Percentiles rank a stretch among this genome's conserved stretches.
Conservation (phyloP, 2,329 filamentous ascomycete genomes). For the Colletotrichum neosansevieriae region DNA sequence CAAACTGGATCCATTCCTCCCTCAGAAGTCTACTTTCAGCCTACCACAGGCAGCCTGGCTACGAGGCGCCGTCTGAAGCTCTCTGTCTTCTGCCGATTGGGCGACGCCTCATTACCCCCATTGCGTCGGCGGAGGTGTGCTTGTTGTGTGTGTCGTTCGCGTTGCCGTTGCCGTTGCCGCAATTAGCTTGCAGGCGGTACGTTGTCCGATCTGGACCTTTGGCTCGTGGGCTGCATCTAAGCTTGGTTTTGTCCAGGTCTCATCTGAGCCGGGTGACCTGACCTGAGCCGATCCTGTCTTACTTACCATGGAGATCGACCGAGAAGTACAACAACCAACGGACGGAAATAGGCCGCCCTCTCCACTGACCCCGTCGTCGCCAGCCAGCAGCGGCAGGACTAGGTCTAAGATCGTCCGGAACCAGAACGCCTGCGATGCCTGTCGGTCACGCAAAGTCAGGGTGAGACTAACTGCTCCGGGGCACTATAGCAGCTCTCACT, state of each 20-base stretch:
- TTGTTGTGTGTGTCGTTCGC: too few species aligned
- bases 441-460: constrained; percentile 47
- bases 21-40: neutral
- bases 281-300: neutral
- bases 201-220: too few species aligned
- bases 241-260: neutral
- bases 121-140: neutral
- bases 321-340: constrained; percentile 1
- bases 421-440: constrained; percentile 48
- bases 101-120: neutral
- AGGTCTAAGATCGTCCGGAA: constrained; percentile 37
- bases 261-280: neutral
- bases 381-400: constrained; percentile 13
- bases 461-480: constrained; percentile 18
- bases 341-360: constrained; percentile 18
- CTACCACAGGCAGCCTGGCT: neutral
- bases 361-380: constrained; percentile 17
- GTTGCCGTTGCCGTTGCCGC: too few species aligned
- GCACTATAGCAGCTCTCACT: neutral
- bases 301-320: constrained; percentile 29
- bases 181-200: too few species aligned
- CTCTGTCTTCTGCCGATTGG: neutral
- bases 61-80: neutral
- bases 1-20: constrained; percentile 6
- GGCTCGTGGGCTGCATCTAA: too few species aligned